Percentiles rank a stretch among this genome's conserved stretches.
phyloP scores from a whole-genome alignment of 2,329 filamentous ascomycete species.

The Aureobasidium mangrovei region DNA sequence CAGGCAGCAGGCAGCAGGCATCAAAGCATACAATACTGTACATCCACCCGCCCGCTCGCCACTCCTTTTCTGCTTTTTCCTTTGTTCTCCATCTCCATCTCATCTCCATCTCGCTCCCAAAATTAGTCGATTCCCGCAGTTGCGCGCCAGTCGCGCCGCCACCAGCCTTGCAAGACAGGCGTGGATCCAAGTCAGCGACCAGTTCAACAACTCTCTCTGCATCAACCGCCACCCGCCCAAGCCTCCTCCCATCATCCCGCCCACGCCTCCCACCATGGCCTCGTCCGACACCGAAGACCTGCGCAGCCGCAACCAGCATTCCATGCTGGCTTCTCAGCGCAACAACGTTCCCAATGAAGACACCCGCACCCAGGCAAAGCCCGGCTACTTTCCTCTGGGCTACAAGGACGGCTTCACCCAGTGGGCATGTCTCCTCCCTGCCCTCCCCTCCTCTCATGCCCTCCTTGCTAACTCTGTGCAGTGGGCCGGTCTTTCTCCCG shows the following conservation, averaged over 20 bases:
- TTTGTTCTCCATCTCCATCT: neutral
- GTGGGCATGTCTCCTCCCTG: constrained; percentile 51
- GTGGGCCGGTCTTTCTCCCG: constrained; percentile 81
- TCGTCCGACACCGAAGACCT: constrained; percentile 20
- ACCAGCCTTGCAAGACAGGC: constrained; percentile 11
- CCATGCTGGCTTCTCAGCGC: constrained; percentile 30
- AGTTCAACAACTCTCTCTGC: constrained; percentile 8
- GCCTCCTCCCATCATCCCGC: neutral
- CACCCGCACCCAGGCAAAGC: constrained; percentile 15
- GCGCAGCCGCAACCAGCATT: constrained; percentile 20
- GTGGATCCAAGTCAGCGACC: constrained; percentile 4
- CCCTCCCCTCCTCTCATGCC: neutral
- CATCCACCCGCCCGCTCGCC: neutral
- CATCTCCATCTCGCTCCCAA: neutral
- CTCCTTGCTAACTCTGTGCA: constrained; percentile 30
- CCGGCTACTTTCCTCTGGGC: constrained; percentile 62
- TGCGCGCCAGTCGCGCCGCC: constrained; percentile 11
- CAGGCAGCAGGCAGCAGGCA: too few species aligned
- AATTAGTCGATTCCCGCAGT: constrained; percentile 5
- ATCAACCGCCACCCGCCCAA: constrained; percentile 2
- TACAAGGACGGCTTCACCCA: constrained; percentile 88
- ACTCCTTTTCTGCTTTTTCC: neutral
- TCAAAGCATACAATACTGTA: too few species aligned
- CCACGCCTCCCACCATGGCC: constrained; percentile 25
- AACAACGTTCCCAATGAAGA: constrained; percentile 17